These are phyloP conservation scores for Tricladium varicosporioides DNA, from an alignment of 2,329 filamentous ascomycete genomes.

Conservation along the genomic window DNA sequence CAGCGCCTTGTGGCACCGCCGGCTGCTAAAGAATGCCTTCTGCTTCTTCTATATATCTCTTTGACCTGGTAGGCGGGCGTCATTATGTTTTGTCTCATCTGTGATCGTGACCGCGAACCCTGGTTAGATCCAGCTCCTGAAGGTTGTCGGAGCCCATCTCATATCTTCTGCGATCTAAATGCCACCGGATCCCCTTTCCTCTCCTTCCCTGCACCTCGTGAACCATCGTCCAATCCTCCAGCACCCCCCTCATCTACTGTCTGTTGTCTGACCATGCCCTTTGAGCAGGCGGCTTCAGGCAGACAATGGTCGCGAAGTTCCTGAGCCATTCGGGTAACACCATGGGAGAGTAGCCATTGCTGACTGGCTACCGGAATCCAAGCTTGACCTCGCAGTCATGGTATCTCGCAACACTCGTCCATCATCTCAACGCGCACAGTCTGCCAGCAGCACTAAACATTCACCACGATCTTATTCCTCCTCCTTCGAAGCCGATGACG, in stretches of 20 bases:
- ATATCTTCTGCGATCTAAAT: neutral
- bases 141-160: neutral
- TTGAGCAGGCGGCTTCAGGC: neutral
- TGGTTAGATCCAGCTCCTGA: neutral
- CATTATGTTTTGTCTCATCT: too few species aligned
- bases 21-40: too few species aligned
- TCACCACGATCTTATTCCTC: conserved; percentile 57
- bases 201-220: neutral
- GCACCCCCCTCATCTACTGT: neutral
- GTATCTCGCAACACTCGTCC: conserved; percentile 24
- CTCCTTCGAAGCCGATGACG: conserved; percentile 70
- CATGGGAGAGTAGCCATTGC: conserved; percentile 17
- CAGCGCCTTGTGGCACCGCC: too few species aligned
- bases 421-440: conserved; percentile 26
- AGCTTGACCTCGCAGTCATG: conserved; percentile 18
- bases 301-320: conserved; percentile 11
- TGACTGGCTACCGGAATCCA: conserved; percentile 17
- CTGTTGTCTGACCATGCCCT: neutral
- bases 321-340: conserved; percentile 18
- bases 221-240: neutral
- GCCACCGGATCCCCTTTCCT: neutral
- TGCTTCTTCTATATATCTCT: too few species aligned
- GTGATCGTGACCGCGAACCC: neutral
- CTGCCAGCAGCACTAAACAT: conserved; percentile 43
- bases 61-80: too few species aligned